Evolutionary conservation across 75 land plant species (phyloP).

Genomic region (Pseudotsuga menziesii): DNA sequence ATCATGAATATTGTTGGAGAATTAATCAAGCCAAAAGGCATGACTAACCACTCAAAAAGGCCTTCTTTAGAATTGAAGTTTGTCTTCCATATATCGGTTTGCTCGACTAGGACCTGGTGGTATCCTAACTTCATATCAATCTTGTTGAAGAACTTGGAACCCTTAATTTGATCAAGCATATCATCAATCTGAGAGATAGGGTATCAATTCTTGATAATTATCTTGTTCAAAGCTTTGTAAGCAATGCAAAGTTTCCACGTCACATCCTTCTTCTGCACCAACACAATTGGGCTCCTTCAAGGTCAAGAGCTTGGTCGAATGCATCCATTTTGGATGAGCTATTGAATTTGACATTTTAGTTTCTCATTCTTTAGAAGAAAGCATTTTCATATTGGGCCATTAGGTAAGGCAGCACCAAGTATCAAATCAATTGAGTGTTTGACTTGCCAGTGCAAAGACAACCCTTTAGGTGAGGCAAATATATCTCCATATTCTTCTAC

Average conservation of each 20-base stretch:
- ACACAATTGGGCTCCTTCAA: not conserved
- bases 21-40: conserved; percentile 16
- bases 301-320: not conserved
- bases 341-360: not conserved
- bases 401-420: not conserved
- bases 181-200: not conserved
- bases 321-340: not conserved
- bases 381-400: not conserved
- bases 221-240: not conserved
- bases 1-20: conserved; percentile 3
- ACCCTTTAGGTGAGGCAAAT: not conserved
- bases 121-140: not conserved
- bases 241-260: not conserved
- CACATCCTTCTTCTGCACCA: not conserved
- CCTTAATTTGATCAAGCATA: not conserved
- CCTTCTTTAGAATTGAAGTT: conserved; percentile 6
- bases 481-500: not conserved
- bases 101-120: not conserved
- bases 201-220: not conserved
- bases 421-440: not conserved
- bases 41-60: conserved; percentile 11
- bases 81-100: conserved; percentile 2
- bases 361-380: not conserved
- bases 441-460: not conserved
- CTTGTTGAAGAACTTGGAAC: not conserved